phyloP scores from a whole-genome alignment of 2,329 filamentous ascomycete genomes.

The Fusarium agapanthi region DNA sequence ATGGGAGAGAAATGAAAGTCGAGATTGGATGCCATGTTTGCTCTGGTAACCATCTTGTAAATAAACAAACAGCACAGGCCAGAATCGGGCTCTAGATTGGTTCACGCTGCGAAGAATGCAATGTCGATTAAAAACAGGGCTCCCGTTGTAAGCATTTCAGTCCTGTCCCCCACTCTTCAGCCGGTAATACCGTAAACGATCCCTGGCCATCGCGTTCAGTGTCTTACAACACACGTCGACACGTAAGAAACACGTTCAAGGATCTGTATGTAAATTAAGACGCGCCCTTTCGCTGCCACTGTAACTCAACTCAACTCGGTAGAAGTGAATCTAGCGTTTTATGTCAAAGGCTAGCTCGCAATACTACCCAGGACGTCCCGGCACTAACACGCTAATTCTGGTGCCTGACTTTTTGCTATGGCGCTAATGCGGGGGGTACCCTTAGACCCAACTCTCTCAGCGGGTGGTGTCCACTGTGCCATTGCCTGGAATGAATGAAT shows the following conservation, averaged over 20 bases:
- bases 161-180: constrained; percentile 19
- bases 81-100: constrained; percentile 3
- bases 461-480: constrained; percentile 4
- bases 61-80: constrained; percentile 34
- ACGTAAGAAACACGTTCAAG: constrained; percentile 2
- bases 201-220: neutral
- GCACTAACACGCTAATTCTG: constrained; percentile 32
- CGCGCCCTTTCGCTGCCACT: neutral
- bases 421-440: constrained; percentile 37
- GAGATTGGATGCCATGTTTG: constrained; percentile 5
- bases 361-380: constrained; percentile 1
- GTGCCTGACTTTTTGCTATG: constrained; percentile 29
- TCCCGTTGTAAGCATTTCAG: neutral
- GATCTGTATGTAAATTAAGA: constrained; percentile 4
- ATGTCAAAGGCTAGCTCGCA: neutral
- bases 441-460: constrained; percentile 2
- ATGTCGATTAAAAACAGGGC: neutral
- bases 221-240: neutral
- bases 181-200: constrained; percentile 8
- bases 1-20: neutral
- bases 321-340: neutral
- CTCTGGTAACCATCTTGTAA: constrained; percentile 18
- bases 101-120: neutral
- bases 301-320: neutral
- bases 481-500: constrained; percentile 31